Evolutionary conservation across 2,329 filamentous ascomycete genomes (phyloP), one percentile per base, ranked within the genome.

Genomic region (Coniella vitis): DNA sequence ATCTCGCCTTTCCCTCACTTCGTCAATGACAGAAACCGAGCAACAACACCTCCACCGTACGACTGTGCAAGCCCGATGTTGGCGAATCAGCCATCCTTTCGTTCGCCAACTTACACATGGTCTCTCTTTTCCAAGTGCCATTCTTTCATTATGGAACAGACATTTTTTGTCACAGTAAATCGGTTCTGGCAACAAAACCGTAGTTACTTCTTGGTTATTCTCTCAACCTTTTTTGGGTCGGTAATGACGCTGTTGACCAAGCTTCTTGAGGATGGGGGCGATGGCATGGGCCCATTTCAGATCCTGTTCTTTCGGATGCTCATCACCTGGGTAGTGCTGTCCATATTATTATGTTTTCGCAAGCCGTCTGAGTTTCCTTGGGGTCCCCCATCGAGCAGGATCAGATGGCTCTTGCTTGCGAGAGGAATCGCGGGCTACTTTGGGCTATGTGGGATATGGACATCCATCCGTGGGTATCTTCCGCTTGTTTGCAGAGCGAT

Each of bases 201-300:
- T 56, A 86, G 87, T 2, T 75, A 90, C 17, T 70, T 85, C 19
- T 71, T 90, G 38, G 87, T 95, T 38, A 71, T 90, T 16, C 53
- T 84, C 2, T 78, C 88, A 0, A 89, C 95, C 65, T 70, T 93
- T 32, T 95, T 95, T 58, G 88, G 84, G 2, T 83, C 85, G 0
- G 66, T 87, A 45, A 95, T 95, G 90, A 94, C 93, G 63, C 79
- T 94, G 9, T 81, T 82, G 36, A 87, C 88, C 0, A 76, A 89
- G 17, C 65, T 52, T 19, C 49, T 54, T 7, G 49, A 48, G 32
- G 25, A 44, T 19, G 45, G 39, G 12, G 52, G 20, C 4, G 19
- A 48, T 34, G 45, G 52, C 12, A 52, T 54, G 45, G 34, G 48
- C 9, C 45, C 52, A 2, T 52, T 54, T 34, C 52, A 52, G 14